phyloP scores from a whole-genome alignment of 352 stramenopile genomes.

The Globisporangium uncinulatum region DNA sequence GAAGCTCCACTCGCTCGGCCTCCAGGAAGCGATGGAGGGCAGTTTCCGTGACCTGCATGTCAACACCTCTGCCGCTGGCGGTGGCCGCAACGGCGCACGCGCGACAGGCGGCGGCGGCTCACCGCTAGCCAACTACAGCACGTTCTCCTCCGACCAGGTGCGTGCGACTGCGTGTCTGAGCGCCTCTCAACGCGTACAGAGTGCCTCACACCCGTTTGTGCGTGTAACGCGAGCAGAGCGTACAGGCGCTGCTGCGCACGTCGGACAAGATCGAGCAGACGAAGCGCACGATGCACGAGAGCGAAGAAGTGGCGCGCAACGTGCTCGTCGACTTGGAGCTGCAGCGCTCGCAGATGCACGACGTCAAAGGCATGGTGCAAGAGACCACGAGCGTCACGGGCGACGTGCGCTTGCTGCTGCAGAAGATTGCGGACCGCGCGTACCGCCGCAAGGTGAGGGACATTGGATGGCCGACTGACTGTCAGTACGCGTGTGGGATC shows the following conservation, averaged over 20 bases:
- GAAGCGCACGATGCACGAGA: slow-evolving; percentile 54
- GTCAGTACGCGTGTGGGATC: too few relatives aligned
- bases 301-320: slow-evolving; percentile 63
- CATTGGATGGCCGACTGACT: too few relatives aligned
- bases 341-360: slow-evolving; percentile 70
- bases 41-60: slow-evolving; percentile 26
- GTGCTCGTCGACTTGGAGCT: slow-evolving; percentile 75
- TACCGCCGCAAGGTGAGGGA: slow-evolving; percentile 48
- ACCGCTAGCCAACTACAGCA: slow-evolving; percentile 66
- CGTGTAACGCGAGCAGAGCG: slow-evolving; percentile 25
- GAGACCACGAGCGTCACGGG: slow-evolving; percentile 65
- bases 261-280: slow-evolving; percentile 73
- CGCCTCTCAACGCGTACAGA: background rate
- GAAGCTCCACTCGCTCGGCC: too few relatives aligned
- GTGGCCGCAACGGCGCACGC: background rate
- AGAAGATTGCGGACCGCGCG: slow-evolving; percentile 66
- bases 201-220: background rate
- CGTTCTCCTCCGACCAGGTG: slow-evolving; percentile 52
- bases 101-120: background rate
- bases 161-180: slow-evolving; percentile 4
- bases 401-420: slow-evolving; percentile 55
- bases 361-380: slow-evolving; percentile 76
- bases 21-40: slow-evolving; percentile 22
- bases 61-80: slow-evolving; percentile 5
- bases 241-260: slow-evolving; percentile 57